Percentiles rank a stretch among this genome's conserved stretches.
Conservation (phyloP, 139 green algal genomes). For the Protoeuglena noctilucae region DNA sequence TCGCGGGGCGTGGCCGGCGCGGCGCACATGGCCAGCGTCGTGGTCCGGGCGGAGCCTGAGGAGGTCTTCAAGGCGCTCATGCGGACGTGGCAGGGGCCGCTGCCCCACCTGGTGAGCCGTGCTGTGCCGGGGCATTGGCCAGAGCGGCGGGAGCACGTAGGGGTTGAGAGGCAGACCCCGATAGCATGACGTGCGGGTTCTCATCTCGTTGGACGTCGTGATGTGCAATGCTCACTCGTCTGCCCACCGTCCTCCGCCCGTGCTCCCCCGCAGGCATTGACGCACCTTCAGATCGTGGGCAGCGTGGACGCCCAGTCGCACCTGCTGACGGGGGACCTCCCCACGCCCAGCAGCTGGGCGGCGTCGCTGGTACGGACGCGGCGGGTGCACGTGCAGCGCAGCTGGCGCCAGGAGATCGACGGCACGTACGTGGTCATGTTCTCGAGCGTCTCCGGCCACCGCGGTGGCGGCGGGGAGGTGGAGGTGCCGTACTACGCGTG, state of each 20-base stretch:
- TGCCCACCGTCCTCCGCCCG: too few relatives aligned
- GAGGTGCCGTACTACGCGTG: conserved; percentile 9
- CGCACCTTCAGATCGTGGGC: conserved; percentile 5
- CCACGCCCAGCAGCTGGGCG: background rate
- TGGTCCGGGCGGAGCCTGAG: conserved; percentile 19
- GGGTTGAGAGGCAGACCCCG: conserved; percentile 2
- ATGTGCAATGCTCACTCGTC: conserved; percentile 11
- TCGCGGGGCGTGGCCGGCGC: conserved; percentile 8
- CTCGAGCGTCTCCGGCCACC: conserved; percentile 1
- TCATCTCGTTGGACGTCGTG: conserved; percentile 1
- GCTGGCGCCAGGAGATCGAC: conserved; percentile 29
- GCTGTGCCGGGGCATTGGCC: background rate
- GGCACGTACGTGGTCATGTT: conserved; percentile 35
- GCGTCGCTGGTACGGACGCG: conserved; percentile 6
- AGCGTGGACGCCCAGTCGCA: conserved; percentile 9
- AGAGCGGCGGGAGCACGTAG: conserved; percentile 3
- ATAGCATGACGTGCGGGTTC: background rate
- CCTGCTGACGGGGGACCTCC: background rate
- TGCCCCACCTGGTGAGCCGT: background rate
- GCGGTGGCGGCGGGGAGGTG: background rate
- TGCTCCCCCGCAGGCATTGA: conserved; percentile 4
- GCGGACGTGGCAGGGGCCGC: conserved; percentile 15
- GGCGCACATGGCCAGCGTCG: conserved; percentile 27
- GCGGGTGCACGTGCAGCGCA: conserved; percentile 24
- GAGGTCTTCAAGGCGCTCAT: conserved; percentile 20